Conservation (phyloP, 306 rosid species). For the Sindora glabra region DNA sequence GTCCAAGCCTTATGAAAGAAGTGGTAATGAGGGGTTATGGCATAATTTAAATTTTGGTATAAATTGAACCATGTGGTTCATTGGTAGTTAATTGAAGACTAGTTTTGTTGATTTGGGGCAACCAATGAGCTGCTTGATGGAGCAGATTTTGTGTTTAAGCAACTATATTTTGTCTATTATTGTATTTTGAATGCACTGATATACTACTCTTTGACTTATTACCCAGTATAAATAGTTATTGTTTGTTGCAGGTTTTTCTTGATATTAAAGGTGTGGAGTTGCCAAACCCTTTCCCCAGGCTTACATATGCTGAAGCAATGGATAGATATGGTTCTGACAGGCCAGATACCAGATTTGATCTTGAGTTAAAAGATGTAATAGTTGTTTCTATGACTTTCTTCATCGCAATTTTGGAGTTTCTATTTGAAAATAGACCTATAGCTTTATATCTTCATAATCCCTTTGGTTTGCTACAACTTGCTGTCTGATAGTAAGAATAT, state of each 20-base stretch:
- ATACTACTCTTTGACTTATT: background rate
- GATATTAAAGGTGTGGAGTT: slow-evolving; percentile 75
- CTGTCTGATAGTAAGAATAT: background rate
- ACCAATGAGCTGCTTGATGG: background rate
- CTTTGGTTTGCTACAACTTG: background rate
- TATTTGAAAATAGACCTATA: background rate
- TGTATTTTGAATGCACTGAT: slow-evolving; percentile 3
- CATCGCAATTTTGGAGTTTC: background rate
- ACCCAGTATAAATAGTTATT: slow-evolving; percentile 2
- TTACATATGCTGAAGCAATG: slow-evolving; percentile 95
- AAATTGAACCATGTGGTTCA: background rate
- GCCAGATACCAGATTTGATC: slow-evolving; percentile 88
- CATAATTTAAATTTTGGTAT: too few relatives aligned
- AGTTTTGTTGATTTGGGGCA: background rate
- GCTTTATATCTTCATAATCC: background rate
- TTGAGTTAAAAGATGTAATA: slow-evolving; percentile 78
- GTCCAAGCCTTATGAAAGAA: background rate
- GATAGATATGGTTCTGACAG: slow-evolving; percentile 83
- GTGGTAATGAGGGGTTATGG: background rate
- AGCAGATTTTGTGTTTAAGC: background rate
- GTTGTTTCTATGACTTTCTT: slow-evolving; percentile 19
- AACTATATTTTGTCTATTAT: background rate
- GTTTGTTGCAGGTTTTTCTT: slow-evolving; percentile 67
- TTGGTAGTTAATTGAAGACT: background rate
- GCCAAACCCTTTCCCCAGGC: slow-evolving; percentile 92